These are phyloP conservation scores for Protomyces arabidopsidicola DNA, from an alignment of 1,139 yeast genomes.

Conservation along the genomic window DNA sequence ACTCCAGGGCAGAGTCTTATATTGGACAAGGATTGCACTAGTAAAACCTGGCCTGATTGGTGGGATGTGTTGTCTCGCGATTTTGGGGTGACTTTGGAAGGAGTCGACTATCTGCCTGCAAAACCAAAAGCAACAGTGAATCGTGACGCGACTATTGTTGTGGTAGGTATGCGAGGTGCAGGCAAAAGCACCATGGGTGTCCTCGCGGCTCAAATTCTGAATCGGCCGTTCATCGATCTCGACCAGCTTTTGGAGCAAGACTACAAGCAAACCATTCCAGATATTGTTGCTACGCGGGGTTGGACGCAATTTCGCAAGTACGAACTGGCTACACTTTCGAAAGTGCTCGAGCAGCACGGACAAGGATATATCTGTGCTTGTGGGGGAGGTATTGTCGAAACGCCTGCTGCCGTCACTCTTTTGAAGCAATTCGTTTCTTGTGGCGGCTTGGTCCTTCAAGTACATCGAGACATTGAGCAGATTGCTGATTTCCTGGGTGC, in stretches of 20 bases:
- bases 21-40: conserved; percentile 85
- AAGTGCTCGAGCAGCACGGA: conserved; percentile 48
- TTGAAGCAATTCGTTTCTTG: conserved; percentile 52
- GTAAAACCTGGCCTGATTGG: conserved; percentile 99
- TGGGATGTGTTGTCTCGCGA: conserved; percentile 83
- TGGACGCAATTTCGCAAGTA: conserved; percentile 80
- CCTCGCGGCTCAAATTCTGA: conserved; percentile 70
- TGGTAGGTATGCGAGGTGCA: conserved; percentile 98
- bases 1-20: conserved; percentile 57
- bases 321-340: conserved; percentile 59
- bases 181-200: conserved; percentile 85
- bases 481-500: conserved; percentile 66
- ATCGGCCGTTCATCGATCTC: conserved; percentile 69
- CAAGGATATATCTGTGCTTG: conserved; percentile 73
- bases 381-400: conserved; percentile 95
- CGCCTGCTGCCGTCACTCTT: conserved; percentile 57
- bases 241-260: conserved; percentile 65
- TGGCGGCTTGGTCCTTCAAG: conserved; percentile 78
- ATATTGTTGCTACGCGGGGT: conserved; percentile 62
- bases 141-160: conserved; percentile 51
- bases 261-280: conserved; percentile 56
- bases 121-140: conserved; percentile 20
- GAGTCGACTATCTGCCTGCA: conserved; percentile 42
- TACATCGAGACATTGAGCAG: conserved; percentile 80
- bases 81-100: conserved; percentile 63